Conservation (phyloP, 2,329 filamentous ascomycete genomes). For the Beauveria sp. region DNA sequence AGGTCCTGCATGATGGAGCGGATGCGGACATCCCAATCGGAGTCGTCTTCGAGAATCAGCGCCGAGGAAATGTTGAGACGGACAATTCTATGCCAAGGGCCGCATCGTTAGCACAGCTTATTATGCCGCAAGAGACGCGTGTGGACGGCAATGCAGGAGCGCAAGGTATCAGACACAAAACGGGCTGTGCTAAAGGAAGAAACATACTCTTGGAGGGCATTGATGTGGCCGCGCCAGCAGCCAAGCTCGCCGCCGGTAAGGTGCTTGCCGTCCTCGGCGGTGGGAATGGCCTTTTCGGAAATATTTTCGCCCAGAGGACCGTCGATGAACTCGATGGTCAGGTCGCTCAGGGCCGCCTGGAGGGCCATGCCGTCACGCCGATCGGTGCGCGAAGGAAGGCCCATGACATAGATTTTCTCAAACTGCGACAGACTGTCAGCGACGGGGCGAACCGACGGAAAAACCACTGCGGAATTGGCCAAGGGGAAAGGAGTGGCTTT, state of each 20-base stretch:
- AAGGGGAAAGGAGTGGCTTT: neutral
- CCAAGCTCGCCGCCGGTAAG: slow-evolving; percentile 10
- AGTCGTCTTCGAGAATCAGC: slow-evolving; percentile 47
- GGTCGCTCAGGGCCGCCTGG: slow-evolving; percentile 35
- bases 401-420: slow-evolving; percentile 35
- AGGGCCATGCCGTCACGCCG: slow-evolving; percentile 41
- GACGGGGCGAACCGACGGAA: too few relatives aligned
- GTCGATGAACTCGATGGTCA: slow-evolving; percentile 38
- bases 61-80: slow-evolving; percentile 35
- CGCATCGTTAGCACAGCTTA: neutral
- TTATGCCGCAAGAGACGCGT: neutral
- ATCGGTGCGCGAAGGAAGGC: slow-evolving; percentile 40
- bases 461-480: too few relatives aligned
- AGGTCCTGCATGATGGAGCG: slow-evolving; percentile 37
- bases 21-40: slow-evolving; percentile 46
- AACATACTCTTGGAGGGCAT: slow-evolving; percentile 23
- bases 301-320: slow-evolving; percentile 33
- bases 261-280: slow-evolving; percentile 5
- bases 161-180: too few relatives aligned
- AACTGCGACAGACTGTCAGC: slow-evolving; percentile 10
- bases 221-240: slow-evolving; percentile 32
- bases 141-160: too few relatives aligned
- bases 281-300: slow-evolving; percentile 27
- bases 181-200: neutral
- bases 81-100: slow-evolving; percentile 26